These are phyloP conservation scores for Mitragyna speciosa DNA, from an alignment of 257 asterid genomes.

Conservation along the genomic window DNA sequence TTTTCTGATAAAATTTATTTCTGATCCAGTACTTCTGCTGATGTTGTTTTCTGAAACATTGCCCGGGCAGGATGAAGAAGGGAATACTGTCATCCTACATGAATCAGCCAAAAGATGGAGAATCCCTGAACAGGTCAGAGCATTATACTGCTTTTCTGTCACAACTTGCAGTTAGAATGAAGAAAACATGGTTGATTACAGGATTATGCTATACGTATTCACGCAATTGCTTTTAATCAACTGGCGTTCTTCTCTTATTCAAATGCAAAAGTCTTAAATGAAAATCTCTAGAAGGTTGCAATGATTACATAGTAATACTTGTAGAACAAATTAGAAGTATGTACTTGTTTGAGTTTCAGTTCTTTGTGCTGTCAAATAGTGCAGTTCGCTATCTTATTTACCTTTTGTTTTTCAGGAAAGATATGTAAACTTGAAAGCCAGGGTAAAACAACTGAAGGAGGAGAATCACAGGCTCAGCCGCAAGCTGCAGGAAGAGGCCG, in stretches of 20 bases:
- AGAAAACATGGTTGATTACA: not conserved
- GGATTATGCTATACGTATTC: not conserved
- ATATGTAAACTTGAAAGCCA: conserved; percentile 10
- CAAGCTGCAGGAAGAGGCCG: conserved; percentile 6
- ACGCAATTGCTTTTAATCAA: not conserved
- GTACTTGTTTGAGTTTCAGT: not conserved
- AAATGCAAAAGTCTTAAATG: not conserved
- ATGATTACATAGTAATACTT: not conserved
- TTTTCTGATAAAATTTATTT: not conserved
- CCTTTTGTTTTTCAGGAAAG: conserved; percentile 15
- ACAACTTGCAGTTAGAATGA: not conserved
- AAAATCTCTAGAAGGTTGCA: not conserved
- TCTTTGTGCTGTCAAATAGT: not conserved
- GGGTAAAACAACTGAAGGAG: conserved; percentile 12
- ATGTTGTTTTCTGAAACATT: not conserved
- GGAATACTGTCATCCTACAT: not conserved
- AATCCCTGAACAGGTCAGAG: conserved; percentile 5
- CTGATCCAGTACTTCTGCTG: not conserved
- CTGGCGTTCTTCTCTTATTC: not conserved
- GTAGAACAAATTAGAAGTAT: not conserved
- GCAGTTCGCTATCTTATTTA: not conserved
- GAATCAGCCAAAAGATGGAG: not conserved
- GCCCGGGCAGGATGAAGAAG: conserved; percentile 1
- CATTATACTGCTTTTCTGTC: not conserved
- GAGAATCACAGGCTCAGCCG: not conserved